Percentiles rank a stretch among this genome's conserved stretches.
These are phyloP conservation scores for Stachybotrys chartarum DNA, from an alignment of 2,329 filamentous ascomycete genomes.

Conservation along the genomic window DNA sequence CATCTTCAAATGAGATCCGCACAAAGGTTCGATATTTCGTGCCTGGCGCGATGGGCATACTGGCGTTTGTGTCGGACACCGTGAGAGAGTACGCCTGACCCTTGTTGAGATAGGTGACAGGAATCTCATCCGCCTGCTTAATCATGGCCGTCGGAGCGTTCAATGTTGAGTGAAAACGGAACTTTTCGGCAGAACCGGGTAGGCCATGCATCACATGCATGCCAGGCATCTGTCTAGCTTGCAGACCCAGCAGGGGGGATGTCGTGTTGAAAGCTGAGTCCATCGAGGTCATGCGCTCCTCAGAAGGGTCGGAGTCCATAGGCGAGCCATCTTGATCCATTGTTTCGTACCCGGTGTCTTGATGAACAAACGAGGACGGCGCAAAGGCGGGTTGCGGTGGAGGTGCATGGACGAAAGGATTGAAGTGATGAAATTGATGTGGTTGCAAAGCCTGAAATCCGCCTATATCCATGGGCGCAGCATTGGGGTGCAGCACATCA, in stretches of 20 bases:
- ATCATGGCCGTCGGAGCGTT: constrained; percentile 97
- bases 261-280: constrained; percentile 56
- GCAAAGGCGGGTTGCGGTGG: constrained; percentile 57
- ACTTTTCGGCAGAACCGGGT: constrained; percentile 58
- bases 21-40: constrained; percentile 82
- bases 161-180: constrained; percentile 82
- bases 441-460: constrained; percentile 58
- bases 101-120: constrained; percentile 97
- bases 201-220: constrained; percentile 38
- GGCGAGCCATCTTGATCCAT: constrained; percentile 70
- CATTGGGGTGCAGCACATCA: constrained; percentile 53
- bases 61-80: constrained; percentile 68
- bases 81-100: constrained; percentile 88
- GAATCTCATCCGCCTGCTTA: constrained; percentile 81
- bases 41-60: constrained; percentile 49
- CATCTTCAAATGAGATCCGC: constrained; percentile 94
- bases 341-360: constrained; percentile 71
- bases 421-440: constrained; percentile 59
- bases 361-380: constrained; percentile 73
- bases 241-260: constrained; percentile 52
- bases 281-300: constrained; percentile 46
- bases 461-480: constrained; percentile 56
- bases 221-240: constrained; percentile 40
- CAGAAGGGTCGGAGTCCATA: constrained; percentile 47
- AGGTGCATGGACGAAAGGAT: constrained; percentile 61